These are phyloP conservation scores for Eucalyptus pauciflora DNA, from an alignment of 345 rosid species.

Conservation along the genomic window DNA sequence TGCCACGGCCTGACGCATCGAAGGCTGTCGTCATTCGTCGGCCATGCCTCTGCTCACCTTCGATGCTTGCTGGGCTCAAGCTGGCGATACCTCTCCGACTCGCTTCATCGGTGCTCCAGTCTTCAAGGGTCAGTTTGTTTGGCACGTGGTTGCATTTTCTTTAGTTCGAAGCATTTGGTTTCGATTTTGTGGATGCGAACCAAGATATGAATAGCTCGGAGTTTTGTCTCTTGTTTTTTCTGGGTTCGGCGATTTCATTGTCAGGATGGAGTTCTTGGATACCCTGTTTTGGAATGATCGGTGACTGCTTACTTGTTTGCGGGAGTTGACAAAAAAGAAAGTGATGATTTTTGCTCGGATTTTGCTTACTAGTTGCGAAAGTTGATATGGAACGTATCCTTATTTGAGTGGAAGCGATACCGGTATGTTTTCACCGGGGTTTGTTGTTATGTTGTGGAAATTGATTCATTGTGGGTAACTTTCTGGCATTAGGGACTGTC, in stretches of 20 bases:
- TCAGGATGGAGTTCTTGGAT: background rate
- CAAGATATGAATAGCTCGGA: background rate
- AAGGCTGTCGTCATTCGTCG: background rate
- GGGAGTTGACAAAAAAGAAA: background rate
- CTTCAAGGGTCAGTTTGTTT: background rate
- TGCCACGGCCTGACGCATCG: background rate
- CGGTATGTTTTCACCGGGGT: background rate
- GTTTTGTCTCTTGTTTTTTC: background rate
- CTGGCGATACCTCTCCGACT: background rate
- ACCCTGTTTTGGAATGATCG: background rate
- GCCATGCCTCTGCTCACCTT: background rate
- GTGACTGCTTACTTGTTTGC: background rate
- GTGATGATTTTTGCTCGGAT: background rate
- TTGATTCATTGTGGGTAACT: background rate
- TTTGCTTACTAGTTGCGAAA: background rate
- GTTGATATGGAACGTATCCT: background rate
- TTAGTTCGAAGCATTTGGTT: background rate
- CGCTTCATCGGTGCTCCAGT: background rate
- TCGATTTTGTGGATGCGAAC: background rate
- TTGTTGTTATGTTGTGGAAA: background rate
- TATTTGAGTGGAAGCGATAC: background rate
- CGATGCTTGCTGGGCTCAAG: background rate
- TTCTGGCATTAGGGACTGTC: background rate
- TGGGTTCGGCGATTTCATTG: background rate
- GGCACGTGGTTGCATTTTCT: background rate